Base-by-base conservation (phyloP, 768 basidiomycete species). In the Tylopilus balloui region DNA sequence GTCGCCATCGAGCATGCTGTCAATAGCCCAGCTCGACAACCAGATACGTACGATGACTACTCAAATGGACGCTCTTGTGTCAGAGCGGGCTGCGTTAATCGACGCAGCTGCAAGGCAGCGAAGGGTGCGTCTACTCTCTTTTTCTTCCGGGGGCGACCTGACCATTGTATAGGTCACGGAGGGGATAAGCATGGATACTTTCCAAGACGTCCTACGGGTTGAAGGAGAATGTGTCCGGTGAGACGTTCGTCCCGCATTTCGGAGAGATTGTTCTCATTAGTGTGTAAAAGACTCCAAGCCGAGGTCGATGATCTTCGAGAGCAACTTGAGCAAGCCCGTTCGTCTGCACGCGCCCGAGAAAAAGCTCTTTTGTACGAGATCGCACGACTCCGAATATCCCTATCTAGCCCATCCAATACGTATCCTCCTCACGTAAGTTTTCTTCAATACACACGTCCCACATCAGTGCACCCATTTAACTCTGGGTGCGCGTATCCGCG, bases 191-290 rank as follows among this genome's bases (percentile, higher is more conserved):
- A 24, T 53, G 8, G 52, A 61, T 28, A 24, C 27, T 20, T 66
- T 67, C 17, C 61, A 49, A 49, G 55, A 59, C n/a, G 21, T 67
- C 35, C 36, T 67, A 39, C 47, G 52, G 5, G 55, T 70, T 4
- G 69, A 73, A 53, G 58, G 56, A 3, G 72, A 72, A 54, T 73
- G 73, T 27, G 47, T 69, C 31, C 56, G 60, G 73, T 74, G 51
- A 54, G 65, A 32, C 10, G 5, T 34, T 11, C 11, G 5, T 35
- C 21, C 21, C 13, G 7, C 4, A 9, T 25, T n/a, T 25, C 48
- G 3, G 17, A 25, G 11, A 3, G 1, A 0, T 15, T 9, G 24
- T 32, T 35, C 34, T 44, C 23, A 45, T 34, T 10, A 29, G 8
- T 14, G 28, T 10, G n/a, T 4, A 3, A 15, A 39, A 74, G 73